Evolutionary conservation across 2,329 filamentous ascomycete species (phyloP).

Genomic region (Penicillium sp.): DNA sequence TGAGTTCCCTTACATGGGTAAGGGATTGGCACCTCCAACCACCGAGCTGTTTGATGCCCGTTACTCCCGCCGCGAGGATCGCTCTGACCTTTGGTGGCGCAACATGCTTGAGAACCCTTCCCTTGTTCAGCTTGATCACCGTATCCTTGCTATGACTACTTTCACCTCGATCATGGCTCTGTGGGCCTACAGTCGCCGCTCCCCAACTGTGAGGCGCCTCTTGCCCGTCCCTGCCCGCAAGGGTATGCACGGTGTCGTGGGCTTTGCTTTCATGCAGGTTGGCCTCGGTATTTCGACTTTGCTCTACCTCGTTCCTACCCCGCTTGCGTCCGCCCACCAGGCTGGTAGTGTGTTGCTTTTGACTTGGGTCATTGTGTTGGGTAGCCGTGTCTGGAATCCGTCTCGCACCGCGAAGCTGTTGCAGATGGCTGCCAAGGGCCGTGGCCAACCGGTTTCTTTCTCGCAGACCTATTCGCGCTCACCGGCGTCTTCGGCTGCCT

Average conservation of each 20-base stretch:
- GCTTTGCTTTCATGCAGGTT: constrained; percentile 79
- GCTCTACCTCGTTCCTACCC: constrained; percentile 88
- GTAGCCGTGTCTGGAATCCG: constrained; percentile 74
- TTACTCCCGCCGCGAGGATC: constrained; percentile 77
- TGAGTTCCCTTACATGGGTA: constrained; percentile 94
- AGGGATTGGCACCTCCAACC: constrained; percentile 75
- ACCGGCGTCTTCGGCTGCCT: constrained; percentile 17
- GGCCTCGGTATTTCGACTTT: constrained; percentile 85
- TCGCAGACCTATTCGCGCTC: background rate
- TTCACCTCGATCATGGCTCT: constrained; percentile 78
- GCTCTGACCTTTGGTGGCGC: constrained; percentile 88
- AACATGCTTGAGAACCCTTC: constrained; percentile 98
- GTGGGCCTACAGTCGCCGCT: constrained; percentile 75
- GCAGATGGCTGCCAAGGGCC: constrained; percentile 43
- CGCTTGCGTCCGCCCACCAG: constrained; percentile 87
- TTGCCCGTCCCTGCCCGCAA: constrained; percentile 61
- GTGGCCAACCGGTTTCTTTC: constrained; percentile 25
- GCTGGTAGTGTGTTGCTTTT: constrained; percentile 83
- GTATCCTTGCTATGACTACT: constrained; percentile 85
- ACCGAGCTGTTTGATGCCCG: constrained; percentile 81
- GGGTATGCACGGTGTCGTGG: constrained; percentile 76
- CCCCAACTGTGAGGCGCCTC: constrained; percentile 60
- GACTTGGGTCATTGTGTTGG: constrained; percentile 77
- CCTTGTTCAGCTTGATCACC: constrained; percentile 92
- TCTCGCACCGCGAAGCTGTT: constrained; percentile 63